Conservation (phyloP, 2,329 filamentous ascomycete genomes). For the Aspergillus jensenii region DNA sequence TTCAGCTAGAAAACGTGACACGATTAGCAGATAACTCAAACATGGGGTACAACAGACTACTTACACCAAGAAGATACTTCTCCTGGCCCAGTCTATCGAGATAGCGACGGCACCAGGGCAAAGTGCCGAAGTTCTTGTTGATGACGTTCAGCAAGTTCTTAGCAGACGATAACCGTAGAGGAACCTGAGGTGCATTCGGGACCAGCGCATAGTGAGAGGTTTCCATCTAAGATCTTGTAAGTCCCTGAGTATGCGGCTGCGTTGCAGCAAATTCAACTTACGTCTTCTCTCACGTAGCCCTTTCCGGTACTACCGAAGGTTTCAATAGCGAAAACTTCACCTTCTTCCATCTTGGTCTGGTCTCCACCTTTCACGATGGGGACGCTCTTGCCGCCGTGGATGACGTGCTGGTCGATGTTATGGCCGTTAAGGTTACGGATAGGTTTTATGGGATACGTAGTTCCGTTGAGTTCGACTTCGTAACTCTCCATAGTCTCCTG, state of each 20-base stretch:
- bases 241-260: background rate
- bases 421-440: constrained; percentile 88
- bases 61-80: constrained; percentile 85
- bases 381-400: constrained; percentile 88
- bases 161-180: constrained; percentile 75
- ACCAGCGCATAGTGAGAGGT: constrained; percentile 83
- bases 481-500: constrained; percentile 94
- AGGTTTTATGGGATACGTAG: constrained; percentile 75
- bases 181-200: constrained; percentile 70
- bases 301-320: constrained; percentile 93
- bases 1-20: constrained; percentile 61
- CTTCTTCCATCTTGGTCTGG: constrained; percentile 96
- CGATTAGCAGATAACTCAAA: constrained; percentile 4
- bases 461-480: constrained; percentile 79
- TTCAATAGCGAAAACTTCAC: constrained; percentile 92
- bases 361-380: constrained; percentile 89
- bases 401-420: constrained; percentile 84
- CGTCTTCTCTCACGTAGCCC: constrained; percentile 82
- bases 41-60: constrained; percentile 27
- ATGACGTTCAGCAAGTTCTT: constrained; percentile 85
- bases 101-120: constrained; percentile 89
- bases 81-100: constrained; percentile 91
- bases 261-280: constrained; percentile 43
- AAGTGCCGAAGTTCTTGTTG: constrained; percentile 92
- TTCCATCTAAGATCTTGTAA: constrained; percentile 57